Evolutionary conservation across 2,329 filamentous ascomycete species (phyloP), one percentile per base, ranked within the genome.

Genomic region (Fusarium clavum): DNA sequence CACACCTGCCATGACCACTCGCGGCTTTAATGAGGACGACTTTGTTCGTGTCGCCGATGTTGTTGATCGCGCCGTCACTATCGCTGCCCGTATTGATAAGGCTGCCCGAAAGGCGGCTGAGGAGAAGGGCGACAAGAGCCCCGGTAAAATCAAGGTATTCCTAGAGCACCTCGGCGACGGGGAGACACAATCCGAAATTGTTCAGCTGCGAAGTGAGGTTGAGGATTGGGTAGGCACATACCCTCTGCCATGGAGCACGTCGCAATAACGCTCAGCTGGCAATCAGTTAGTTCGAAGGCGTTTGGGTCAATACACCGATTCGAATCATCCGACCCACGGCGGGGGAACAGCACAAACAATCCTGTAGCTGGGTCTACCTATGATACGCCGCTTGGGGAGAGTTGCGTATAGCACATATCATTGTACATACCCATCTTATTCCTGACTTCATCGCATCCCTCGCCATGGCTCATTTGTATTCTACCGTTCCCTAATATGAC

Each of bases 1-100:
- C 59, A 96, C 95, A 1, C 96, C 96, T 0, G 96, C 96, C 73
- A 99, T 99, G 96, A 98, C 96, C 24, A 97, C 94, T 20, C 90
- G 96, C 66, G 96, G 95, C n/a, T 95, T 99, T 80, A 88, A 87
- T 73, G 91, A 94, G 76, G 90, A 91, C 58, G 96, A 99, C 82
- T 99, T 98, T 82, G 88, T 89, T 57, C 88, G 92, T 18, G 93
- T 97, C 16, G 94, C 93, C 16, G 92, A 94, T 76, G 93, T 97
- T 69, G 92, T 97, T 56, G 92, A 95, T 81, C 90, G 92, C 49
- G 91, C 92, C 11, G 93, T 97, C 48, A 89, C 88, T 30, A 94
- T 97, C 73, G 91, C 93, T 2, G 87, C 91, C 72, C 88, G 92
- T 64, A 83, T 97, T 47, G 91, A 94, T 81, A 93, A 89, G 80